Conservation (phyloP, 2,329 filamentous ascomycete species). For the Lomentospora prolificans region DNA sequence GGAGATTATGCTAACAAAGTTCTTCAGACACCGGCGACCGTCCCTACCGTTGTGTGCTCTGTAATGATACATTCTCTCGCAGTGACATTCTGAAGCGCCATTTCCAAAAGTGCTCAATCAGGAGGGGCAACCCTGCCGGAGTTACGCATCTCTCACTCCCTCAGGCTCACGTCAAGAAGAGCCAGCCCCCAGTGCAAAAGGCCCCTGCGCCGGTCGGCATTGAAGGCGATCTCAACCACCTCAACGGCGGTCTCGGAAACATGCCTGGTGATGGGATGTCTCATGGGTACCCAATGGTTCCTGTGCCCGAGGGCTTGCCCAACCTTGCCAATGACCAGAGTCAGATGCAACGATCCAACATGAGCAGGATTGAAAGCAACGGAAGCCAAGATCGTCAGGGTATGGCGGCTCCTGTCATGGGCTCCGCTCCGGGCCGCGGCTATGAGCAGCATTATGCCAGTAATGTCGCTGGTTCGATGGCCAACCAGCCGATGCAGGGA, state of each 20-base stretch:
- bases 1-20: constrained; percentile 18
- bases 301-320: constrained; percentile 47
- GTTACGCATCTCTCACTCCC: constrained; percentile 91
- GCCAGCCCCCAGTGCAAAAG: constrained; percentile 47
- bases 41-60: constrained; percentile 95
- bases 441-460: constrained; percentile 47
- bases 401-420: constrained; percentile 42
- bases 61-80: constrained; percentile 94
- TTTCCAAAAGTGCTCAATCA: constrained; percentile 97
- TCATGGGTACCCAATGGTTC: constrained; percentile 40
- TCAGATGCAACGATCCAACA: constrained; percentile 51
- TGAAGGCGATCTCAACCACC: constrained; percentile 47
- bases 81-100: constrained; percentile 98
- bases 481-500: constrained; percentile 52
- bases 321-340: constrained; percentile 51
- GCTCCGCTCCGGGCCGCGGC: constrained; percentile 29
- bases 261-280: constrained; percentile 48
- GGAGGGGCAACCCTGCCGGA: constrained; percentile 89
- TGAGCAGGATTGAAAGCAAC: constrained; percentile 47
- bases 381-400: constrained; percentile 47
- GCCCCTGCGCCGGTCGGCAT: constrained; percentile 36
- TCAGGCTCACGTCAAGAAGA: constrained; percentile 79
- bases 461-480: constrained; percentile 52
- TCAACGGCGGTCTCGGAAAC: constrained; percentile 51
- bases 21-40: constrained; percentile 83